Evolutionary conservation across 2,329 filamentous ascomycete species (phyloP).

Genomic region (Hypoxylon sp.): DNA sequence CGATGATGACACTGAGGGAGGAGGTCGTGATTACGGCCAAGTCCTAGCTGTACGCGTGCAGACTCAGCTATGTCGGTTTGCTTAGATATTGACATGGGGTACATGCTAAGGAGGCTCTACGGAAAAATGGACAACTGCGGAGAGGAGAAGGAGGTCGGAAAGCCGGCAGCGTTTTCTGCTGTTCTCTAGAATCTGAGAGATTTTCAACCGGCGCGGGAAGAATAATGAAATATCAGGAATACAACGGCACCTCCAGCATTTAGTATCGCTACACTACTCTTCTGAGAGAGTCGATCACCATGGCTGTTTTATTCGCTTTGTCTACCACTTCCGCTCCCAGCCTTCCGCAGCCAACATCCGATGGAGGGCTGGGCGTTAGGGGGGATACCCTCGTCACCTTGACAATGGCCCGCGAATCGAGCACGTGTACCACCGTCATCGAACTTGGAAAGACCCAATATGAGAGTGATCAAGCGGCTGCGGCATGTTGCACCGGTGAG

Average conservation of each 20-base stretch:
- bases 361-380: constrained; percentile 16
- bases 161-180: background rate
- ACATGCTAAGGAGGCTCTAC: constrained; percentile 19
- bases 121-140: constrained; percentile 3
- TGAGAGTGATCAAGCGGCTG: background rate
- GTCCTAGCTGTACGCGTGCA: constrained; percentile 17
- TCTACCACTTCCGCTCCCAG: constrained; percentile 1
- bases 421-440: constrained; percentile 19
- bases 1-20: constrained; percentile 19
- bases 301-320: constrained; percentile 16
- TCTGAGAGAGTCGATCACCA: background rate
- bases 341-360: constrained; percentile 14
- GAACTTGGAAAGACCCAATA: constrained; percentile 14
- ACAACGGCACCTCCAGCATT: background rate
- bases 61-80: constrained; percentile 11
- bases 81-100: constrained; percentile 21
- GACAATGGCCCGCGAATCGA: constrained; percentile 17
- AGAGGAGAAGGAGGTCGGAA: background rate
- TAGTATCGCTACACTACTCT: background rate
- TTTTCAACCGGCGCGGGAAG: background rate
- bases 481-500: background rate
- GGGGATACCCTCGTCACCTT: constrained; percentile 18
- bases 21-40: constrained; percentile 9
- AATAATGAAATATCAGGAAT: background rate
- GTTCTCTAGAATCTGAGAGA: background rate